Base-by-base conservation (phyloP, 2,329 filamentous ascomycete species). In the Endothia cerciana region DNA sequence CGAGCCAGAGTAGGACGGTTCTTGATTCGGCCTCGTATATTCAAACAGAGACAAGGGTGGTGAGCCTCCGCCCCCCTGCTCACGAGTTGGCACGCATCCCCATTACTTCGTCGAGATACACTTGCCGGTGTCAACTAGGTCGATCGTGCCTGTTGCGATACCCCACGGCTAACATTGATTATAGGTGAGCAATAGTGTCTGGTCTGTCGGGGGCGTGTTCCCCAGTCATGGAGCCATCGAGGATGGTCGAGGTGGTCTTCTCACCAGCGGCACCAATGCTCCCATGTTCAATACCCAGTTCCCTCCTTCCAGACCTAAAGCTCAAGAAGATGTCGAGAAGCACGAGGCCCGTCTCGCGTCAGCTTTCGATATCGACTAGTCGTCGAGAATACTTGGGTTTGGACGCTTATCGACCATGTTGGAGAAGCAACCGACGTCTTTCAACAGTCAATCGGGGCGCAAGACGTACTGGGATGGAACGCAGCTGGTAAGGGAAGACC, bases 321-420 rank as follows among this genome's bases (percentile, higher is more conserved):
- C 81, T 1, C 83, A 86, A 45, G 87, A 91, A 45, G 87, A 92
- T 49, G 79, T 84, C 15, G 86, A 90, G 65, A 87, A 86, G 62
- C 91, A 97, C 73, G 87, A 91, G 72, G 85, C 86, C 49, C 87
- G 93, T 36, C 79, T 99, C 64, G 93, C 94, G 10, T 81, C 89
- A 19, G 95, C 95, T 2, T 82, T 98, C 61, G 86, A 91, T n/a
- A 84, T 98, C 67, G 89, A 97, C 73, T 88, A 87, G 56, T 82
- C 86, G 38, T 82, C 85, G 33, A 87, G 87, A 68, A 80, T 97
- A 17, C 81, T 97, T 38, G 83, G 84, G 49, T 88, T 87, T 69
- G 76, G 76, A 40, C 69, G 71, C 22, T 72, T 69, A 28, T 73
- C 73, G 3, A 74, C 72, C 1, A 49, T 28, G 38, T 25, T 56